These are phyloP conservation scores for Massariosphaeria phaeospora DNA, from an alignment of 495 filamentous ascomycete species.

Conservation along the genomic window DNA sequence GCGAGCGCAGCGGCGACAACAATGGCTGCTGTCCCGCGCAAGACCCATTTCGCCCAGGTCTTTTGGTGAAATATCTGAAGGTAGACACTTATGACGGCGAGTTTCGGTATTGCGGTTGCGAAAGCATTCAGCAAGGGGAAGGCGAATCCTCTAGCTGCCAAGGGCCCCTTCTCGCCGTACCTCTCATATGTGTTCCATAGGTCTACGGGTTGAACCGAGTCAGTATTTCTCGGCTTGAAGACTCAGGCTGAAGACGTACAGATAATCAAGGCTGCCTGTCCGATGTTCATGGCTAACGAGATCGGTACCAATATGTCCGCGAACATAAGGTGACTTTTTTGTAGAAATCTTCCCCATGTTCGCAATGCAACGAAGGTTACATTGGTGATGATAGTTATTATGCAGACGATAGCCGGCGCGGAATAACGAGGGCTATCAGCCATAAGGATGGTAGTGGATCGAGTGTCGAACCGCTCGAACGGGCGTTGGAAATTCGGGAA, in stretches of 20 bases:
- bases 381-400: background rate
- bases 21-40: background rate
- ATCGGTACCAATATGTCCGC: background rate
- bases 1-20: background rate
- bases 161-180: too few species aligned
- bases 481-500: too few species aligned
- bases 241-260: background rate
- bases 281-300: background rate
- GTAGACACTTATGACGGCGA: background rate
- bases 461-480: too few species aligned
- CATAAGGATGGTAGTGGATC: too few species aligned
- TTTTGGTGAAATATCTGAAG: background rate
- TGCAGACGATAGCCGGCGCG: background rate
- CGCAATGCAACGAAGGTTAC: background rate
- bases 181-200: background rate
- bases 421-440: background rate
- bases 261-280: background rate
- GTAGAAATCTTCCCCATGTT: background rate
- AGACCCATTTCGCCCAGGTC: background rate
- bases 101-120: background rate
- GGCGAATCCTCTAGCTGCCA: too few species aligned
- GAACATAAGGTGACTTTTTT: background rate
- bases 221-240: background rate
- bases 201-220: background rate
- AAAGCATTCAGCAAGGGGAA: background rate